phyloP scores from a whole-genome alignment of 2,329 filamentous ascomycete species.

The Aureobasidium sp. region DNA sequence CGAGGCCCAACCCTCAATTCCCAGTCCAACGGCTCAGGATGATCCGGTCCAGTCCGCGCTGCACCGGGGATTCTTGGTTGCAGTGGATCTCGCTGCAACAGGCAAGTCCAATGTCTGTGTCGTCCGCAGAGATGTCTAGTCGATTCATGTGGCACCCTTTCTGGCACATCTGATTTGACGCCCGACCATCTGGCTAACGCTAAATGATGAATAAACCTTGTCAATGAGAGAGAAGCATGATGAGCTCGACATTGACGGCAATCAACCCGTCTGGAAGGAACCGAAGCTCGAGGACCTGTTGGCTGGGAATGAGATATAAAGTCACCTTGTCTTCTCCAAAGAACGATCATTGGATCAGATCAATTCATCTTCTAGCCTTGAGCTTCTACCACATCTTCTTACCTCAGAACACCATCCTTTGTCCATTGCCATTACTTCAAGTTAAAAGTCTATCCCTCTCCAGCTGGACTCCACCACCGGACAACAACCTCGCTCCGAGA shows the following conservation, averaged over 20 bases:
- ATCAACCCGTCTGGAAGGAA: not conserved
- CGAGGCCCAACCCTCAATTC: not conserved
- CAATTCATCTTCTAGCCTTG: not conserved
- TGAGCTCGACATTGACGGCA: not conserved
- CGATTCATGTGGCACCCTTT: slow-evolving; percentile 6
- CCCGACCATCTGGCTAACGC: slow-evolving; percentile 10
- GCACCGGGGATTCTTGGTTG: slow-evolving; percentile 9
- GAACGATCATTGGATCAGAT: slow-evolving; percentile 2
- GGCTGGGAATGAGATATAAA: slow-evolving; percentile 5
- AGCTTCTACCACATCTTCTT: not conserved
- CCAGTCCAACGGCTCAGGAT: slow-evolving; percentile 12
- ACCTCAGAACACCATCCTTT: not conserved
- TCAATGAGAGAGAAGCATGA: not conserved
- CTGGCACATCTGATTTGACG: slow-evolving; percentile 7
- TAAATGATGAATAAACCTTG: slow-evolving; percentile 4
- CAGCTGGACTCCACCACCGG: slow-evolving; percentile 2
- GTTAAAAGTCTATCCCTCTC: not conserved
- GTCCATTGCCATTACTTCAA: not conserved
- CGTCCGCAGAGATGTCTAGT: not conserved
- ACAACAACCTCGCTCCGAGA: not conserved
- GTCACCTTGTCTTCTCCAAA: not conserved
- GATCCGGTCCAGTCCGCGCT: slow-evolving; percentile 11
- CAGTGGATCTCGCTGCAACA: slow-evolving; percentile 8
- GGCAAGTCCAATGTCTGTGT: slow-evolving; percentile 11
- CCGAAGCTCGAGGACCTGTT: not conserved